A percentile compares a stretch with the other conserved stretches of the same genome.
Conservation (phyloP, 2,329 filamentous ascomycete genomes). For the Juglanconis oblonga region DNA sequence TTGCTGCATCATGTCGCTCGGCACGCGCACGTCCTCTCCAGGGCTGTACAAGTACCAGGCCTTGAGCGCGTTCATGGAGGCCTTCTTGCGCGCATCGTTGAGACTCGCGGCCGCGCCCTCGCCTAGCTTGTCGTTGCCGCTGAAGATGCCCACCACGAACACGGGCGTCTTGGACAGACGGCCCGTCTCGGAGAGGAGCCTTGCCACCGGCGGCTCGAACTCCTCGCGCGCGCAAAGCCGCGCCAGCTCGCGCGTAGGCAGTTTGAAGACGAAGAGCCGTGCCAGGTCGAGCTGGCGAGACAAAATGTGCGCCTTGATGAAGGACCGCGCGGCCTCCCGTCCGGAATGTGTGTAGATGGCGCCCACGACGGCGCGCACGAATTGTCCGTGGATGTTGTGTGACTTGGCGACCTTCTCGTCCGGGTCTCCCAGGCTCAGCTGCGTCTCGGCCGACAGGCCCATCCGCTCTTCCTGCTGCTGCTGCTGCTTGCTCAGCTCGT, state of each 20-base stretch:
- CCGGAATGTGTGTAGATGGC: slow-evolving; percentile 84
- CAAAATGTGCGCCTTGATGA: slow-evolving; percentile 81
- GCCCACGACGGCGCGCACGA: slow-evolving; percentile 81
- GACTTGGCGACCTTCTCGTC: slow-evolving; percentile 26
- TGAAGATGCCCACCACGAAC: slow-evolving; percentile 91
- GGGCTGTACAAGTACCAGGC: slow-evolving; percentile 96
- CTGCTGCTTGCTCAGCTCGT: slow-evolving; percentile 18
- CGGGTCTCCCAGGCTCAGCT: slow-evolving; percentile 23
- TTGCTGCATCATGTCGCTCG: slow-evolving; percentile 66
- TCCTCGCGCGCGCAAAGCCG: slow-evolving; percentile 83
- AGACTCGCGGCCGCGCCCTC: slow-evolving; percentile 82
- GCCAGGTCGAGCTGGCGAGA: slow-evolving; percentile 74
- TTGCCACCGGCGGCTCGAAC: slow-evolving; percentile 82
- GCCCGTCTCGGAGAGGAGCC: slow-evolving; percentile 88
- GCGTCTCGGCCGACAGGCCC: slow-evolving; percentile 7
- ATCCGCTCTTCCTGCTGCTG: neutral
- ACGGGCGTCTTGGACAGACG: slow-evolving; percentile 81
- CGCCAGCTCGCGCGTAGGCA: slow-evolving; percentile 79
- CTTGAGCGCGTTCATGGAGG: slow-evolving; percentile 82
- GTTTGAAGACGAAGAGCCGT: slow-evolving; percentile 77
- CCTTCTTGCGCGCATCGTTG: slow-evolving; percentile 72
- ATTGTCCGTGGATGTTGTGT: slow-evolving; percentile 52
- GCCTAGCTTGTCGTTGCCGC: slow-evolving; percentile 84
- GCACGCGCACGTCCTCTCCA: slow-evolving; percentile 58
- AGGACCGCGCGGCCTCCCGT: slow-evolving; percentile 71